Conservation (phyloP, 1,139 yeast genomes). For the Meyerozyma sp. region DNA sequence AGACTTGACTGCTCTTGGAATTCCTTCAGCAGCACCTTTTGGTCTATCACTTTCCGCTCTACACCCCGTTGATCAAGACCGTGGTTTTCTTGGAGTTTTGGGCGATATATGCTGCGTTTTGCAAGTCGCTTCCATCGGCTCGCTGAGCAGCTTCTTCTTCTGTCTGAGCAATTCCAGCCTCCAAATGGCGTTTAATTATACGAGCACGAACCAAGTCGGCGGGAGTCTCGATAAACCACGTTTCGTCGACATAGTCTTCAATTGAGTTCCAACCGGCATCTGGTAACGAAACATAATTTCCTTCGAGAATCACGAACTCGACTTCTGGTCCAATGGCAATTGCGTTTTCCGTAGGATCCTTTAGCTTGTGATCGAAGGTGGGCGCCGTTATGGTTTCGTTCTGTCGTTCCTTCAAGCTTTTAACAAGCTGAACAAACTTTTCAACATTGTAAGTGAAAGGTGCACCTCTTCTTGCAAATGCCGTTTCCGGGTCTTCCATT, state of each 20-base stretch:
- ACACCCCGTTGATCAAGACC: background rate
- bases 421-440: slow-evolving; percentile 9
- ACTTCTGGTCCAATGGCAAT: slow-evolving; percentile 9
- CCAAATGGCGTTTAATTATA: slow-evolving; percentile 11
- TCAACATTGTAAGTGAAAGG: slow-evolving; percentile 15
- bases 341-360: slow-evolving; percentile 14
- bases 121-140: slow-evolving; percentile 13
- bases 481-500: slow-evolving; percentile 11
- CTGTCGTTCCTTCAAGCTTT: slow-evolving; percentile 5
- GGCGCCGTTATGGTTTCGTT: slow-evolving; percentile 8
- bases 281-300: slow-evolving; percentile 12
- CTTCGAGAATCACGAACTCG: slow-evolving; percentile 13
- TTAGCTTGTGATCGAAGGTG: slow-evolving; percentile 13
- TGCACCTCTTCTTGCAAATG: slow-evolving; percentile 16
- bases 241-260: slow-evolving; percentile 8
- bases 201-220: slow-evolving; percentile 10
- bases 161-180: slow-evolving; percentile 9
- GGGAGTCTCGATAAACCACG: slow-evolving; percentile 12
- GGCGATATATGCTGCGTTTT: slow-evolving; percentile 12
- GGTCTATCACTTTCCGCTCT: no score
- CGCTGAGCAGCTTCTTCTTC: slow-evolving; percentile 11
- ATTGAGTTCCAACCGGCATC: slow-evolving; percentile 13
- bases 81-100: slow-evolving; percentile 2
- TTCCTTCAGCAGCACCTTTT: no score
- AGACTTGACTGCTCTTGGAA: no score